Percentiles rank a stretch among this genome's conserved stretches.
These are phyloP conservation scores for Trifolium dubium DNA, from an alignment of 306 rosid genomes.

Conservation along the genomic window DNA sequence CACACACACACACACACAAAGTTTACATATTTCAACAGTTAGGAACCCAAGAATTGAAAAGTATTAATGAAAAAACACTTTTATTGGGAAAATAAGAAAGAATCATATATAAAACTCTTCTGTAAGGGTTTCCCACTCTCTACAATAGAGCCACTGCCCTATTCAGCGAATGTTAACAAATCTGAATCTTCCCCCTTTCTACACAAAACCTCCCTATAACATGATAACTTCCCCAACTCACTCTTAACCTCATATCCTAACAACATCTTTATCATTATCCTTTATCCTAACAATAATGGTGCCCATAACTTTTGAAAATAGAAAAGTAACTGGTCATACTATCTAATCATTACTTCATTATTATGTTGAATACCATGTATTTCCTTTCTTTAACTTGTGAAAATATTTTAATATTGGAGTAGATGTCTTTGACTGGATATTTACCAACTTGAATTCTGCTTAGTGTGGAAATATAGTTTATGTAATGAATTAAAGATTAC, in stretches of 20 bases:
- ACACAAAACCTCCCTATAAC: not conserved
- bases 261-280: slow-evolving; percentile 2
- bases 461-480: slow-evolving; percentile 20
- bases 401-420: slow-evolving; percentile 7
- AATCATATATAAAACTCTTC: not conserved
- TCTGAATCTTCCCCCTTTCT: not conserved
- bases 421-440: slow-evolving; percentile 25
- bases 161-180: not conserved
- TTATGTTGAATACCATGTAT: not conserved
- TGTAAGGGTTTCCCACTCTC: slow-evolving; percentile 6
- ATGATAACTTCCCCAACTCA: not conserved
- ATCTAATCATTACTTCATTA: not conserved
- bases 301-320: slow-evolving; percentile 6
- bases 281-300: not conserved
- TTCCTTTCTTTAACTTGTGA: not conserved
- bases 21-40: too few relatives aligned
- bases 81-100: not conserved
- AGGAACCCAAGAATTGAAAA: not conserved
- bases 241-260: not conserved
- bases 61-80: not conserved
- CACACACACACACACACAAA: too few relatives aligned
- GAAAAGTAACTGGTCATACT: slow-evolving; percentile 19
- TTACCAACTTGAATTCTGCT: slow-evolving; percentile 16
- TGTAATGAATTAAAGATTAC: slow-evolving; percentile 22
- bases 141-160: slow-evolving; percentile 3